Conservation (phyloP, 352 stramenopile genomes). For the Phytophthora foliorum region DNA sequence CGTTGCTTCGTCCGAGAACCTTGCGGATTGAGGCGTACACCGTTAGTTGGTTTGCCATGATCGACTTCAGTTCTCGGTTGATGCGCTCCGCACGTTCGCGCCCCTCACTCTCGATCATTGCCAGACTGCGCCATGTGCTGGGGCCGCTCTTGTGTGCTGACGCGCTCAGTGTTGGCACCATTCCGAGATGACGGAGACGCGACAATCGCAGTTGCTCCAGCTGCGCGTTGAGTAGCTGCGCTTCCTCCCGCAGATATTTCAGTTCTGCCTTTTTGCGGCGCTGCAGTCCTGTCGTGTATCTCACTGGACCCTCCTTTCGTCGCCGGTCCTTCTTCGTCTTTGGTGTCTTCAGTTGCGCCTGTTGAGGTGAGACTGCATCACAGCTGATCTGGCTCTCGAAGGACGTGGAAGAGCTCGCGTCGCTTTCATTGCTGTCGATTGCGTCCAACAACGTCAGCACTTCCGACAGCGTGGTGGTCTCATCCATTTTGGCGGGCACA, state of each 20-base stretch:
- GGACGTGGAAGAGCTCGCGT: constrained; percentile 17
- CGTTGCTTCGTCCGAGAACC: constrained; percentile 23
- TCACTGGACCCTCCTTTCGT: constrained; percentile 29
- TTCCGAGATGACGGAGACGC: constrained; percentile 11
- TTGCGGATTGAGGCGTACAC: constrained; percentile 19
- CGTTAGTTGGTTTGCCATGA: constrained; percentile 31
- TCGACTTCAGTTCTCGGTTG: constrained; percentile 35
- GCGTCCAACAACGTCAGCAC: constrained; percentile 20
- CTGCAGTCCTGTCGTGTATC: constrained; percentile 32
- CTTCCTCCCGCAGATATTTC: constrained; percentile 17
- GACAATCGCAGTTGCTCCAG: constrained; percentile 20
- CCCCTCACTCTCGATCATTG: constrained; percentile 27
- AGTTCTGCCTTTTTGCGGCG: constrained; percentile 37
- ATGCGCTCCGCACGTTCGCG: constrained; percentile 31
- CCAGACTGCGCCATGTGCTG: constrained; percentile 19
- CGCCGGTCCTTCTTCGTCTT: constrained; percentile 27
- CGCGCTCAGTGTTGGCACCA: neutral
- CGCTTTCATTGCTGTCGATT: constrained; percentile 24
- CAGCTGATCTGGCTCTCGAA: neutral
- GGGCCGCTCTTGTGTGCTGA: neutral
- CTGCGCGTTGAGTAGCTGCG: constrained; percentile 18
- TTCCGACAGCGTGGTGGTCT: constrained; percentile 6
- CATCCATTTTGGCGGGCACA: constrained; percentile 11
- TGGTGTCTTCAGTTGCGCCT: neutral
- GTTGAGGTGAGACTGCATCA: neutral